phyloP scores from a whole-genome alignment of 2,329 filamentous ascomycete genomes.

The Malbranchea zuffiana region DNA sequence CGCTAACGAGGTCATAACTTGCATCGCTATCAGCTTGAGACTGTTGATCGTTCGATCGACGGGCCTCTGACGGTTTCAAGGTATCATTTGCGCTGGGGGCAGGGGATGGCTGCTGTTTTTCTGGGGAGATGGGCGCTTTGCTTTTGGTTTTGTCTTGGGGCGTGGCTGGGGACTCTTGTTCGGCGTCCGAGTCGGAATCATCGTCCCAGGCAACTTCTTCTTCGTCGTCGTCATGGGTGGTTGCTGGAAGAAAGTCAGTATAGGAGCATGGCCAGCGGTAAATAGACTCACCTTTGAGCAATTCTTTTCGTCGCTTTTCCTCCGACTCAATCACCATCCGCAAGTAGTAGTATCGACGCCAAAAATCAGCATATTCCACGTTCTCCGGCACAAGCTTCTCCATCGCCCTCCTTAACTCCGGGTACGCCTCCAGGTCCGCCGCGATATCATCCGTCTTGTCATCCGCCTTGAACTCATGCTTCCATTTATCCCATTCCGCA shows the following conservation, averaged over 20 bases:
- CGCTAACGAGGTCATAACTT: constrained; percentile 89
- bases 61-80: constrained; percentile 54
- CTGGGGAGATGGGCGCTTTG: constrained; percentile 19
- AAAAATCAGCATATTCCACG: constrained; percentile 83
- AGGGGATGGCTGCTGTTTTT: constrained; percentile 19
- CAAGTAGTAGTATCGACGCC: constrained; percentile 92
- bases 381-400: constrained; percentile 89
- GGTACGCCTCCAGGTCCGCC: constrained; percentile 71
- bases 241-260: background rate
- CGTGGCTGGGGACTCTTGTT: constrained; percentile 34
- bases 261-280: background rate
- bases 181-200: constrained; percentile 52
- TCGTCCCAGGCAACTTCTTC: constrained; percentile 61
- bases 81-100: constrained; percentile 30
- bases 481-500: constrained; percentile 64
- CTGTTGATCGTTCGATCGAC: constrained; percentile 73
- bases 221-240: constrained; percentile 48
- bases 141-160: constrained; percentile 33
- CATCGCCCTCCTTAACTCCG: constrained; percentile 78
- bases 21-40: constrained; percentile 88
- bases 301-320: constrained; percentile 74
- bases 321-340: constrained; percentile 87
- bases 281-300: constrained; percentile 64
- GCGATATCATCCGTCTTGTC: constrained; percentile 76
- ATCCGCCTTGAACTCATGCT: constrained; percentile 64